phyloP scores from a whole-genome alignment of 2,329 filamentous ascomycete species.

The Neofusicoccum laricinum region DNA sequence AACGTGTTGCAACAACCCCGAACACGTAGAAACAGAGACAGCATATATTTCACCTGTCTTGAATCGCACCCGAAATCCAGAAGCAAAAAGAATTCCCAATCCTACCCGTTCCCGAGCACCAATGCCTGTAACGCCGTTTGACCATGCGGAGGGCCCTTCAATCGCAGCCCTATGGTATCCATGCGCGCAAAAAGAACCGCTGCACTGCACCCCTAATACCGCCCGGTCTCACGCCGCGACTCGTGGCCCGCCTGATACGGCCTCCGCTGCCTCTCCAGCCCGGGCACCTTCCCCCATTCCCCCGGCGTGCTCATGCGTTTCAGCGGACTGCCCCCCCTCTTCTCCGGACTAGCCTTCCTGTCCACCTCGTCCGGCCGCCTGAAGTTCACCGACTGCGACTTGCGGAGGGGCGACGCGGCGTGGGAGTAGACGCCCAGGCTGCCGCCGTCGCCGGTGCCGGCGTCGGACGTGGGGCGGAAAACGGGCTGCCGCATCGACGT shows the following conservation, averaged over 20 bases:
- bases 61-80: too few species aligned
- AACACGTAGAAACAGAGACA: too few species aligned
- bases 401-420: constrained; percentile 78
- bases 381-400: constrained; percentile 63
- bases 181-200: not conserved
- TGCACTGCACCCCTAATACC: not conserved
- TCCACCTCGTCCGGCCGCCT: constrained; percentile 29
- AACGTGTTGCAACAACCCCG: too few species aligned
- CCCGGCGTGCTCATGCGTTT: constrained; percentile 42
- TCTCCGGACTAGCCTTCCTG: constrained; percentile 32
- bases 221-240: not conserved
- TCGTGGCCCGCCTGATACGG: not conserved
- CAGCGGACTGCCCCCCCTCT: constrained; percentile 41
- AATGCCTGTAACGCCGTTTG: not conserved
- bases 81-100: too few species aligned
- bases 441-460: constrained; percentile 61
- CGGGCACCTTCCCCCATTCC: constrained; percentile 1
- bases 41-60: too few species aligned
- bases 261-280: not conserved
- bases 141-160: not conserved
- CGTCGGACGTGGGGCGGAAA: constrained; percentile 44
- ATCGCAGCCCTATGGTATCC: not conserved
- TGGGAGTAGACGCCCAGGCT: constrained; percentile 78
- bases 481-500: constrained; percentile 46
- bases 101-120: too few species aligned